Percentiles rank a stretch among this genome's conserved stretches.
Conservation (phyloP, 768 basidiomycete genomes). For the Tricholoma terreum region DNA sequence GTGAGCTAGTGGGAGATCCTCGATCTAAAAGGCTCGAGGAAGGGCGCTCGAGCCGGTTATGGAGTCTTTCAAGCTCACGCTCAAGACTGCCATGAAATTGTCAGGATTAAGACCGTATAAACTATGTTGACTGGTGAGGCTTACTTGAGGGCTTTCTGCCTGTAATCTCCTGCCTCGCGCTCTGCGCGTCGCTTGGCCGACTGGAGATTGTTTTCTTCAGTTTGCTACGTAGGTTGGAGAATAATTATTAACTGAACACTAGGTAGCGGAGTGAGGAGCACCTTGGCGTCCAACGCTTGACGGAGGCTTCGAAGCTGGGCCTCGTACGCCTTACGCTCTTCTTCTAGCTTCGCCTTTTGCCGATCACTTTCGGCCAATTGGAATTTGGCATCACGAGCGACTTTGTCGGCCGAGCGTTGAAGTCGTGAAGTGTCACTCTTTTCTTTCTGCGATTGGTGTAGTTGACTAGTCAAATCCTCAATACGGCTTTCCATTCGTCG, state of each 20-base stretch:
- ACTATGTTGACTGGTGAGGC: constrained; percentile 18
- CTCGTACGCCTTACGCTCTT: constrained; percentile 61
- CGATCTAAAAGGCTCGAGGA: constrained; percentile 31
- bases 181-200: constrained; percentile 74
- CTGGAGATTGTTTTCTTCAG: constrained; percentile 62
- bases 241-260: constrained; percentile 3
- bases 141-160: constrained; percentile 66
- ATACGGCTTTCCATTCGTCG: constrained; percentile 67
- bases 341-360: constrained; percentile 58
- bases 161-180: constrained; percentile 71
- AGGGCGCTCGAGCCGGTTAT: constrained; percentile 62
- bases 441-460: constrained; percentile 50
- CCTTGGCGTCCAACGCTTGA: constrained; percentile 57
- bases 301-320: constrained; percentile 55
- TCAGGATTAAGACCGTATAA: constrained; percentile 3
- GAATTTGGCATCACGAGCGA: constrained; percentile 48
- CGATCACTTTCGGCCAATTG: constrained; percentile 63
- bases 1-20: constrained; percentile 26
- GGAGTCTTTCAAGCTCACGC: constrained; percentile 65
- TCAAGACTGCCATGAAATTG: constrained; percentile 42
- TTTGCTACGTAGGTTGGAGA: constrained; percentile 48
- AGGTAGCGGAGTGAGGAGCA: constrained; percentile 22
- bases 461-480: constrained; percentile 66
- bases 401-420: constrained; percentile 30
- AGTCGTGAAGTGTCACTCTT: constrained; percentile 45